phyloP scores from a whole-genome alignment of 2,329 filamentous ascomycete species.

The Talaromyces piceae region DNA sequence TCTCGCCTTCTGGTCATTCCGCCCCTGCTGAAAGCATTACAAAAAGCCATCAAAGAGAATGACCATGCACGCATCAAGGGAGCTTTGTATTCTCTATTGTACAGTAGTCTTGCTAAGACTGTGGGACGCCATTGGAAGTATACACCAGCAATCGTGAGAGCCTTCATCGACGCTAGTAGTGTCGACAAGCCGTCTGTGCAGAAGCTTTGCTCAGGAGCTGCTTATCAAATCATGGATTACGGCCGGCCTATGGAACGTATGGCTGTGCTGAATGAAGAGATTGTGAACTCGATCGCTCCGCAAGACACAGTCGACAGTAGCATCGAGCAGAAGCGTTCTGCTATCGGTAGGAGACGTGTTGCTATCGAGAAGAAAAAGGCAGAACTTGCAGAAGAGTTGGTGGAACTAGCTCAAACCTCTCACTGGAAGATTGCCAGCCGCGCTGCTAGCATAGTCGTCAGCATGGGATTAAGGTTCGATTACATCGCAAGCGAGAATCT shows the following conservation, averaged over 20 bases:
- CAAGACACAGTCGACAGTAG: slow-evolving; percentile 52
- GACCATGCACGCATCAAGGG: slow-evolving; percentile 94
- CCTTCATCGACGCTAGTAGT: slow-evolving; percentile 82
- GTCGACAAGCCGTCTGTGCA: slow-evolving; percentile 95
- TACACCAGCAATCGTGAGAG: slow-evolving; percentile 77
- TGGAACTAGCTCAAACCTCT: slow-evolving; percentile 65
- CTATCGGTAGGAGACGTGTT: slow-evolving; percentile 65
- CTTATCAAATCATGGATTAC: slow-evolving; percentile 86
- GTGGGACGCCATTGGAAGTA: slow-evolving; percentile 90
- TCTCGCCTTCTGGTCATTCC: slow-evolving; percentile 85
- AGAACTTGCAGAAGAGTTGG: slow-evolving; percentile 70
- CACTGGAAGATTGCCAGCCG: slow-evolving; percentile 96
- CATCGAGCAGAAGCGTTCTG: slow-evolving; percentile 56
- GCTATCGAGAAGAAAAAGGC: slow-evolving; percentile 80
- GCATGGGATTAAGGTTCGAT: slow-evolving; percentile 86
- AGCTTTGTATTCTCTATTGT: slow-evolving; percentile 81
- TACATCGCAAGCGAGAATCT: slow-evolving; percentile 74
- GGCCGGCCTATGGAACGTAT: slow-evolving; percentile 80
- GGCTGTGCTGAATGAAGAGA: slow-evolving; percentile 67
- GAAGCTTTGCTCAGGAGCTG: slow-evolving; percentile 69
- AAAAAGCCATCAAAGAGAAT: slow-evolving; percentile 66
- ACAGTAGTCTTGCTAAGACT: slow-evolving; percentile 81
- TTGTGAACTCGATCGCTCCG: slow-evolving; percentile 66
- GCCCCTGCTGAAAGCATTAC: slow-evolving; percentile 70
- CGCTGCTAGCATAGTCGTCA: slow-evolving; percentile 83